Evolutionary conservation across 768 basidiomycete species (phyloP).

Genomic region (Crassisporium funariophilum): DNA sequence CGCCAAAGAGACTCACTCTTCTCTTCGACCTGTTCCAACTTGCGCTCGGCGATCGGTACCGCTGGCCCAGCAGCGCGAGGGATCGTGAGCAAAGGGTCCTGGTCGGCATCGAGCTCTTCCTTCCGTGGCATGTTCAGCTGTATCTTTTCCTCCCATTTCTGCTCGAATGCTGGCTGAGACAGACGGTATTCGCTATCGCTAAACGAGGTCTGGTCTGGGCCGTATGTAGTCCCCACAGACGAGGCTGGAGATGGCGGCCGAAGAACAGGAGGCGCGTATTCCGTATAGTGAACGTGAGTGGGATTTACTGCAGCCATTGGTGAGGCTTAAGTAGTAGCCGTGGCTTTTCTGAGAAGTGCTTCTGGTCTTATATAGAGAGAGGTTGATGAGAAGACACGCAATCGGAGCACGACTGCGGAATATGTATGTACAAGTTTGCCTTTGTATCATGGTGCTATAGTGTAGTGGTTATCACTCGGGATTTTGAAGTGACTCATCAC

Average conservation of each 20-base stretch:
- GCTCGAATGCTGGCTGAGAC: conserved; percentile 40
- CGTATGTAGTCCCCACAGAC: conserved; percentile 50
- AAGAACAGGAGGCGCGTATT: conserved; percentile 49
- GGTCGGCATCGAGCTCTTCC: conserved; percentile 44
- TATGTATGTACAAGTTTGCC: neutral
- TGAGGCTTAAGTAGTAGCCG: neutral
- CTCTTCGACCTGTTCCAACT: conserved; percentile 32
- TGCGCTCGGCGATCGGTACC: conserved; percentile 17
- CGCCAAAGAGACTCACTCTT: conserved; percentile 30
- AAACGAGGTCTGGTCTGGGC: conserved; percentile 45
- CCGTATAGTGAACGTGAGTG: conserved; percentile 31
- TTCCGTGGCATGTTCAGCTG: conserved; percentile 35
- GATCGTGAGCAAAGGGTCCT: conserved; percentile 39
- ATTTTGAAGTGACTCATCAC: conserved; percentile 25
- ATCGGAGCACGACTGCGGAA: conserved; percentile 7
- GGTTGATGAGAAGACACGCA: too few species aligned
- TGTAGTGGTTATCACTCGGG: conserved; percentile 35
- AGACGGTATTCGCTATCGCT: conserved; percentile 46
- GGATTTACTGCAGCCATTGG: conserved; percentile 6
- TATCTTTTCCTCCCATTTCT: conserved; percentile 43
- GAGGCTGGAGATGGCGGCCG: conserved; percentile 54
- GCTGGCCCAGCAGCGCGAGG: conserved; percentile 13
- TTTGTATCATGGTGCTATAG: conserved; percentile 25
- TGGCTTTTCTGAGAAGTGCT: conserved; percentile 1
- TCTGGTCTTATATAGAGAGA: too few species aligned